Conservation (phyloP, 352 stramenopile species). For the Pythium dissimile region DNA sequence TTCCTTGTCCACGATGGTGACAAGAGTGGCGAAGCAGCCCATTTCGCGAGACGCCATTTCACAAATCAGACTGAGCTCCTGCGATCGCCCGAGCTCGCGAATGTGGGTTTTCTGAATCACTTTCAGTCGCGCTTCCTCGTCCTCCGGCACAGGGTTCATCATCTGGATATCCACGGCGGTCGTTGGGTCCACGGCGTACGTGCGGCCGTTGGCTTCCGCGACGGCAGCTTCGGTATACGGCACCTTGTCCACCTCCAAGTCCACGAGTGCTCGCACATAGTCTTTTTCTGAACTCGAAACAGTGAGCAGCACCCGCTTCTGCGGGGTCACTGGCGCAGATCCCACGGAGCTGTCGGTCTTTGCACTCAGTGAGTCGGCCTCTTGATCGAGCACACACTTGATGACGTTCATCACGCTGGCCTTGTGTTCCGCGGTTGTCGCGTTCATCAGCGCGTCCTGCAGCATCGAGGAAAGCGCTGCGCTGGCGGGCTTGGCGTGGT, state of each 20-base stretch:
- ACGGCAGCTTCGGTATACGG: constrained; percentile 15
- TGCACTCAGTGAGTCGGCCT: constrained; percentile 3
- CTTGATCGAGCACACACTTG: constrained; percentile 41
- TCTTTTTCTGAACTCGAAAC: constrained; percentile 13
- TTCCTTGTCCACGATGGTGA: constrained; percentile 60
- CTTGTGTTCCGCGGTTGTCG: constrained; percentile 30
- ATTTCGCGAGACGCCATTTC: constrained; percentile 52
- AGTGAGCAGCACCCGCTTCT: background rate
- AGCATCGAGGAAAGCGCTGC: constrained; percentile 36
- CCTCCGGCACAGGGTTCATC: constrained; percentile 29
- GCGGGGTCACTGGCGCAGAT: background rate
- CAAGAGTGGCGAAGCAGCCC: constrained; percentile 44
- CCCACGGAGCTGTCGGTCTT: background rate
- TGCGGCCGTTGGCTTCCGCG: constrained; percentile 42
- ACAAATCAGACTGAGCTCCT: constrained; percentile 73
- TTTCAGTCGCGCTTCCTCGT: constrained; percentile 46
- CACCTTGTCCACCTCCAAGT: constrained; percentile 6
- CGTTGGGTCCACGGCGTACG: constrained; percentile 33
- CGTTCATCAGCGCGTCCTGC: constrained; percentile 33
- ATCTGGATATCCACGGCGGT: constrained; percentile 32
- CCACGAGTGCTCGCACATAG: constrained; percentile 11
- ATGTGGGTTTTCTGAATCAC: constrained; percentile 44
- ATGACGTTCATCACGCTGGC: constrained; percentile 46
- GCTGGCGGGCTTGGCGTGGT: constrained; percentile 18
- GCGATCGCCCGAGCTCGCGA: constrained; percentile 41